phyloP scores from a whole-genome alignment of 257 asterid species.

The Plantago ovata region DNA sequence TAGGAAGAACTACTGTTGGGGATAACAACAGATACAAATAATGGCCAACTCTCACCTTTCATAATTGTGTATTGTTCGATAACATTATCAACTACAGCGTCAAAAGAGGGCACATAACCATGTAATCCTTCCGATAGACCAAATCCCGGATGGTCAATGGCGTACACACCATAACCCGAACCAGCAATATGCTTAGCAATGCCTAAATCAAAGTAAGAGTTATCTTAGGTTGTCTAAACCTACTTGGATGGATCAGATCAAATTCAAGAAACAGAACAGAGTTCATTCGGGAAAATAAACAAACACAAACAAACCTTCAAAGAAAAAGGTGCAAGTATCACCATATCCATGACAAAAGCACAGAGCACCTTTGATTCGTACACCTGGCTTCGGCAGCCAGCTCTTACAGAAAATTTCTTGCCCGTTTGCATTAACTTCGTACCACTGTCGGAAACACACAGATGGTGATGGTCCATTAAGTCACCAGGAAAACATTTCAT shows the following conservation, averaged over 20 bases:
- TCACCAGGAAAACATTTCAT: not conserved
- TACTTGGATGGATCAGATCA: not conserved
- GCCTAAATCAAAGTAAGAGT: slow-evolving; percentile 39
- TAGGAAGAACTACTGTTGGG: not conserved
- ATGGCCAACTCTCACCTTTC: slow-evolving; percentile 50
- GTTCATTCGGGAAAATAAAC: not conserved
- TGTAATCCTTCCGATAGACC: slow-evolving; percentile 97
- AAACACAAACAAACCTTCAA: slow-evolving; percentile 64
- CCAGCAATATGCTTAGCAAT: slow-evolving; percentile 89
- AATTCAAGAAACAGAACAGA: not conserved
- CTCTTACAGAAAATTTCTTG: slow-evolving; percentile 91
- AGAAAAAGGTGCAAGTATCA: slow-evolving; percentile 98
- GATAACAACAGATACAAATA: not conserved
- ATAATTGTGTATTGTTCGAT: slow-evolving; percentile 63
- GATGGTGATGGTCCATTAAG: not conserved
- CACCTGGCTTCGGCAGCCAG: slow-evolving; percentile 94
- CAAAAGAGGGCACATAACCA: slow-evolving; percentile 82
- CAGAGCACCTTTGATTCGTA: slow-evolving; percentile 79
- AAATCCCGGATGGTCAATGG: slow-evolving; percentile 97
- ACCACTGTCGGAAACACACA: slow-evolving; percentile 55
- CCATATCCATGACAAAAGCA: slow-evolving; percentile 98
- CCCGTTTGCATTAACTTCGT: slow-evolving; percentile 68
- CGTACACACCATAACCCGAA: slow-evolving; percentile 86
- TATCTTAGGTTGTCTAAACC: not conserved
- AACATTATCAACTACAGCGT: slow-evolving; percentile 77